A percentile compares a stretch with the other conserved stretches of the same genome.
These are phyloP conservation scores for Morella rubra DNA, from an alignment of 306 rosid genomes.

Conservation along the genomic window DNA sequence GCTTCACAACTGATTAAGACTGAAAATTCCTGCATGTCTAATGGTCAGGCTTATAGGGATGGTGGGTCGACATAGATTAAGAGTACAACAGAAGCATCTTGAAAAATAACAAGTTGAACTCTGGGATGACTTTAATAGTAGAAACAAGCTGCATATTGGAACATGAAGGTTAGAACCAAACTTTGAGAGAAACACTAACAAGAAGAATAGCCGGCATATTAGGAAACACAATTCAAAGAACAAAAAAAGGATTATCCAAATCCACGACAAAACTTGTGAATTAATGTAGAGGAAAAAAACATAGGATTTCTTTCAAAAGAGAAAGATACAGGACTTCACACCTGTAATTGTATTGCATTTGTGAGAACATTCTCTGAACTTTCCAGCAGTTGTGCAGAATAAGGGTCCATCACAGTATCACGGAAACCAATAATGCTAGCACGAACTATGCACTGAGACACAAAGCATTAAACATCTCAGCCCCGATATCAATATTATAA, in stretches of 20 bases:
- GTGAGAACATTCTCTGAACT: conserved; percentile 49
- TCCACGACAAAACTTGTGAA: background rate
- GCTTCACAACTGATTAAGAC: too few relatives aligned
- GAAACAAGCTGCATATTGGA: conserved; percentile 77
- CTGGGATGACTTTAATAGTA: conserved; percentile 72
- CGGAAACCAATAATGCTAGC: conserved; percentile 59
- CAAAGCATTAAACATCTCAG: conserved; percentile 34
- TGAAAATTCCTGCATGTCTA: too few relatives aligned
- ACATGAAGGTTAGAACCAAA: conserved; percentile 41
- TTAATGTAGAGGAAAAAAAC: background rate
- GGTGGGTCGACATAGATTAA: too few relatives aligned
- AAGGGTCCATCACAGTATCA: conserved; percentile 38
- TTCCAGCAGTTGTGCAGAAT: conserved; percentile 38
- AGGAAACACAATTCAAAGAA: conserved; percentile 14
- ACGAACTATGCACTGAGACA: conserved; percentile 76
- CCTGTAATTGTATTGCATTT: conserved; percentile 87
- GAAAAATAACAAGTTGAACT: conserved; percentile 67
- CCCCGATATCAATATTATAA: background rate
- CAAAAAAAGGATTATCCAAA: background rate
- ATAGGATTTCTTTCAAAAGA: conserved; percentile 1
- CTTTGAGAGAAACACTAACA: conserved; percentile 23
- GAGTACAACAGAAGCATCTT: too few relatives aligned
- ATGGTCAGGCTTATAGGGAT: too few relatives aligned
- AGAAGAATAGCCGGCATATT: conserved; percentile 12
- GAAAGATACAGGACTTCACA: conserved; percentile 30